Percentiles rank a stretch among this genome's conserved stretches.
These are phyloP conservation scores for Sicyos edulis DNA, from an alignment of 306 rosid genomes.

Conservation along the genomic window DNA sequence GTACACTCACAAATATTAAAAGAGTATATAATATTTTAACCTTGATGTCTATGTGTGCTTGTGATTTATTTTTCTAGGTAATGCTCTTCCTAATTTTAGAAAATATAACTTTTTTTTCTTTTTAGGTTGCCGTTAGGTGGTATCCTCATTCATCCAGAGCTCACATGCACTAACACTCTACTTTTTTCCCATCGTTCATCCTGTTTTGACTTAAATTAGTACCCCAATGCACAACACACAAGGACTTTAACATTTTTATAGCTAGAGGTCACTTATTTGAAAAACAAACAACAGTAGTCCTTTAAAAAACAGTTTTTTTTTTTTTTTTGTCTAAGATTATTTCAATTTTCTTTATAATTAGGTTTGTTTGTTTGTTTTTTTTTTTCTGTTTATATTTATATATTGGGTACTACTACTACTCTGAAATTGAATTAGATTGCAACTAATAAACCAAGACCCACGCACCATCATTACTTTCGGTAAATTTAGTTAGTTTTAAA, in stretches of 20 bases:
- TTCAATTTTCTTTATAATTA: too few species aligned
- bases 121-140: slow-evolving; percentile 10
- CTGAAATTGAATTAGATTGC: too few species aligned
- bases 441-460: too few species aligned
- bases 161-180: slow-evolving; percentile 7
- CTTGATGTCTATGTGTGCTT: not conserved
- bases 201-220: not conserved
- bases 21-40: too few species aligned
- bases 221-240: not conserved
- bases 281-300: not conserved
- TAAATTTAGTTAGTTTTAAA: too few species aligned
- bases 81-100: slow-evolving; percentile 12
- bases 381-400: too few species aligned
- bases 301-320: not conserved
- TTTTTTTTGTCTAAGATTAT: not conserved
- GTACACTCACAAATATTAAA: too few species aligned
- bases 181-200: not conserved
- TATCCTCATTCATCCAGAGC: slow-evolving; percentile 13
- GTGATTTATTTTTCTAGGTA: not conserved
- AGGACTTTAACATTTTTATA: not conserved
- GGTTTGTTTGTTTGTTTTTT: too few species aligned
- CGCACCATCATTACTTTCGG: too few species aligned
- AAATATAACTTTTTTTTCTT: not conserved
- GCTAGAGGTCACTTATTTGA: not conserved
- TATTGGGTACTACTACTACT: too few species aligned